Conservation (phyloP, 1,284 basidiomycete species). For the Ceratobasidium sp. region DNA sequence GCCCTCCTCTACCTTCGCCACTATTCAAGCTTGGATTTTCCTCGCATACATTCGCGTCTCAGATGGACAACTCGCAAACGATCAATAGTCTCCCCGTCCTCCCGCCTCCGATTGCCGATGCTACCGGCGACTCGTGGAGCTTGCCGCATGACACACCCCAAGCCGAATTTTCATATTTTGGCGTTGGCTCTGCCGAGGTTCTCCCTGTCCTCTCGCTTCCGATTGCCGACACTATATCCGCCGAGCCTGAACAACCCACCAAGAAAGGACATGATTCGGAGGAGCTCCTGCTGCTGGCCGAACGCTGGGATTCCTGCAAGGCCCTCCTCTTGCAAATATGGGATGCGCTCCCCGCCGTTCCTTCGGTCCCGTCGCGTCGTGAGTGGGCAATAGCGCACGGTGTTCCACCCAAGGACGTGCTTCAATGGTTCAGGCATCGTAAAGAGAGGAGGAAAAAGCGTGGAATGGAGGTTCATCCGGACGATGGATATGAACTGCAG, state of each 20-base stretch:
- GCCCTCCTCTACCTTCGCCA: too few species aligned
- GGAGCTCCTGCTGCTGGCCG: not conserved
- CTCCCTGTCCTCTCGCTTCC: not conserved
- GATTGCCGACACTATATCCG: not conserved
- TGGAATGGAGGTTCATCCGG: not conserved
- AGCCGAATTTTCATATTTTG: not conserved
- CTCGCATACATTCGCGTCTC: not conserved
- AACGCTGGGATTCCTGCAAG: not conserved
- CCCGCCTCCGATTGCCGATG: not conserved
- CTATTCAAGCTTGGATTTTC: not conserved
- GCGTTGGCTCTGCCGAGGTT: not conserved
- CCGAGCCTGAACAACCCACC: not conserved
- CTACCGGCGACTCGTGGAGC: not conserved
- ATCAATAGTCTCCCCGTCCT: too few species aligned
- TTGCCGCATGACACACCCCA: not conserved
- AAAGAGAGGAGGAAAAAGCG: not conserved
- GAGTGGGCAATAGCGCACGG: conserved; percentile 12
- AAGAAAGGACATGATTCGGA: conserved; percentile 9
- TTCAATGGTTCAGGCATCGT: not conserved
- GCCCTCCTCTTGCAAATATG: not conserved
- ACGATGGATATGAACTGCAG: conserved; percentile 18
- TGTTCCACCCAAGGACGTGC: not conserved
- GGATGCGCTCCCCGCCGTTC: conserved; percentile 15
- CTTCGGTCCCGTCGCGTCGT: conserved; percentile 16
- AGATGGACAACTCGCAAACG: too few species aligned